Conservation (phyloP, 805 yeast species). For the Blastobotrys chiropterorum region DNA sequence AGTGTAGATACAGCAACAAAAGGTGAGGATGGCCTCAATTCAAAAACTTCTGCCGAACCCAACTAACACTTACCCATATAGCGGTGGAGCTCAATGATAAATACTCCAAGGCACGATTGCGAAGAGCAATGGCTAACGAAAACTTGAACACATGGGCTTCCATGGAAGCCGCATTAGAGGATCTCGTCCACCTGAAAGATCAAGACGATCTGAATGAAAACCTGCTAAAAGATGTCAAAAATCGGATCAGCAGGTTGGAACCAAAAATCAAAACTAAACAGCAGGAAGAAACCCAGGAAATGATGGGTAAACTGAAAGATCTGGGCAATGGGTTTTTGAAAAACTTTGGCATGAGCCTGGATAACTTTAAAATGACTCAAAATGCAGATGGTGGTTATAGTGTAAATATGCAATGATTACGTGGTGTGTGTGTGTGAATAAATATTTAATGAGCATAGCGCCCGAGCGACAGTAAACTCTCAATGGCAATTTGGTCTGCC, state of each 20-base stretch:
- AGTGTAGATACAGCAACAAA: slow-evolving; percentile 61
- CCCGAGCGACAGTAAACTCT: background rate
- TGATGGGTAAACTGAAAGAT: slow-evolving; percentile 29
- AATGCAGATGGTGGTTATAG: slow-evolving; percentile 20
- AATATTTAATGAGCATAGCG: background rate
- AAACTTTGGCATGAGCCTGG: slow-evolving; percentile 29
- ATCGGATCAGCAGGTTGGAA: slow-evolving; percentile 11
- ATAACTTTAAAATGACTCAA: slow-evolving; percentile 24
- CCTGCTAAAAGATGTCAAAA: background rate
- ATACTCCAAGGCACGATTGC: slow-evolving; percentile 65
- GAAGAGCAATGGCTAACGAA: slow-evolving; percentile 65
- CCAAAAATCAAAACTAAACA: slow-evolving; percentile 22
- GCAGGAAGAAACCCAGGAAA: slow-evolving; percentile 25
- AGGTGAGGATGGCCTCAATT: background rate
- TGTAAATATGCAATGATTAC: slow-evolving; percentile 8
- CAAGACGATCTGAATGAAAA: slow-evolving; percentile 5
- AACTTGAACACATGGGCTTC: slow-evolving; percentile 24
- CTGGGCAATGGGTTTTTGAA: slow-evolving; percentile 27
- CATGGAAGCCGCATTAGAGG: slow-evolving; percentile 25
- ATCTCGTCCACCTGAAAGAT: slow-evolving; percentile 14
- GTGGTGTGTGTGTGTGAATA: background rate
- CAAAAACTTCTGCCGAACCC: background rate
- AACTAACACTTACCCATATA: background rate
- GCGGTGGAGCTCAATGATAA: slow-evolving; percentile 55
- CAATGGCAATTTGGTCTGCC: background rate